phyloP scores from a whole-genome alignment of 768 basidiomycete species.

The Naganishia randhawae region DNA sequence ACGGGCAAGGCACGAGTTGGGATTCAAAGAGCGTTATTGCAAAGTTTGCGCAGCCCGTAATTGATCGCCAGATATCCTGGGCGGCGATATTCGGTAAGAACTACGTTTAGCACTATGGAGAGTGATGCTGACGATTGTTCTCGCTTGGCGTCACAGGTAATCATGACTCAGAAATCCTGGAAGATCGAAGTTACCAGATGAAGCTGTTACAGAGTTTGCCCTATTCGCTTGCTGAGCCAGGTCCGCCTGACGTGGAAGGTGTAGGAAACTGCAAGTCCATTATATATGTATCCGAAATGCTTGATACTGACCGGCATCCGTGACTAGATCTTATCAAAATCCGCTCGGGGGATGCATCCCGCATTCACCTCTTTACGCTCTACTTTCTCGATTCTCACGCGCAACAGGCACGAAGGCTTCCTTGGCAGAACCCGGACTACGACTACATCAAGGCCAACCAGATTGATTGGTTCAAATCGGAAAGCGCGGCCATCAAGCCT shows the following conservation, averaged over 20 bases:
- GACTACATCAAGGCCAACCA: conserved; percentile 83
- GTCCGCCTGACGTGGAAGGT: conserved; percentile 80
- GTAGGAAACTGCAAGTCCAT: conserved; percentile 67
- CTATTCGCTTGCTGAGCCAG: conserved; percentile 74
- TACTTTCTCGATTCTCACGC: conserved; percentile 88
- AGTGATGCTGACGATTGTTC: background rate
- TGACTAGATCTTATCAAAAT: conserved; percentile 69
- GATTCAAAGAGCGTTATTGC: conserved; percentile 80
- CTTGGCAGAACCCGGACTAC: conserved; percentile 66
- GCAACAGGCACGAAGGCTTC: conserved; percentile 54
- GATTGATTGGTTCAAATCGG: conserved; percentile 84
- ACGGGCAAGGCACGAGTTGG: conserved; percentile 86
- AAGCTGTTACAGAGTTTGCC: conserved; percentile 69
- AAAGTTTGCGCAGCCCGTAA: conserved; percentile 77
- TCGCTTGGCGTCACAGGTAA: conserved; percentile 56
- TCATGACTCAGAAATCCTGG: conserved; percentile 61
- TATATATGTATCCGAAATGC: background rate
- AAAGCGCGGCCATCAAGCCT: conserved; percentile 65
- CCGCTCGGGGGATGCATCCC: conserved; percentile 69
- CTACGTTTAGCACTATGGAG: too few relatives aligned
- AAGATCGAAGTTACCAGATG: conserved; percentile 63
- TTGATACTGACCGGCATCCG: background rate
- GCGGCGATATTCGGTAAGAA: conserved; percentile 72
- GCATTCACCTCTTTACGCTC: conserved; percentile 69
- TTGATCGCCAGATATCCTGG: conserved; percentile 77